Conservation (phyloP, 345 rosid genomes). For the Linum usitatissimum region DNA sequence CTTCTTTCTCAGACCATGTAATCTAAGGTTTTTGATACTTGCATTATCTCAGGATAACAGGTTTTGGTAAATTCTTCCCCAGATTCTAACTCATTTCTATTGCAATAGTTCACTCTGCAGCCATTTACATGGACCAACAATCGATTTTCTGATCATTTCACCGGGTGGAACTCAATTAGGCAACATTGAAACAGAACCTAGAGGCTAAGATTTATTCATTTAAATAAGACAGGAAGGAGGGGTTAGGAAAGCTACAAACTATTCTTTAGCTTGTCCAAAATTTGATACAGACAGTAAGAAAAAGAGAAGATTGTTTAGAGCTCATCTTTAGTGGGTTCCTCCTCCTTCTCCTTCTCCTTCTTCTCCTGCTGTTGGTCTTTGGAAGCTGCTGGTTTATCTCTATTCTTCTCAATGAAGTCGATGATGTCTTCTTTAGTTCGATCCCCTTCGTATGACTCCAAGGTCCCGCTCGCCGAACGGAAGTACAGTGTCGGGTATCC, state of each 20-base stretch:
- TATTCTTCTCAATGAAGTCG: slow-evolving; percentile 72
- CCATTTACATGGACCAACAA: too few species aligned
- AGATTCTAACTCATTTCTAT: too few species aligned
- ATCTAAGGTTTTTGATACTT: too few species aligned
- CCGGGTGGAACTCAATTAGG: not conserved
- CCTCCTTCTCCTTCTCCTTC: not conserved
- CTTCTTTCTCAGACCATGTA: too few species aligned
- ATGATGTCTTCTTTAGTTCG: slow-evolving; percentile 79
- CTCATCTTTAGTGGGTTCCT: slow-evolving; percentile 45
- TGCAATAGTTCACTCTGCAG: too few species aligned
- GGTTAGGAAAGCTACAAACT: not conserved
- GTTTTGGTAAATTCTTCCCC: too few species aligned
- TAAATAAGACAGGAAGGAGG: not conserved
- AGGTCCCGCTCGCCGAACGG: slow-evolving; percentile 55
- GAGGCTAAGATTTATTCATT: not conserved
- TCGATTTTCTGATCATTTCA: too few species aligned
- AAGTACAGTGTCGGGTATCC: slow-evolving; percentile 86
- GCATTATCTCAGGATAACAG: too few species aligned
- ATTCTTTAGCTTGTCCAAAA: not conserved
- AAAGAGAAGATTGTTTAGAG: slow-evolving; percentile 27
- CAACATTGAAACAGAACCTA: not conserved
- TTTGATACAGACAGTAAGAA: not conserved
- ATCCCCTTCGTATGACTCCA: slow-evolving; percentile 51
- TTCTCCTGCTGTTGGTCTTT: slow-evolving; percentile 13
- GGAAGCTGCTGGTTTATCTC: slow-evolving; percentile 27